Base-by-base conservation (phyloP, 106 monocot species). In the Iris macrosiphon region DNA sequence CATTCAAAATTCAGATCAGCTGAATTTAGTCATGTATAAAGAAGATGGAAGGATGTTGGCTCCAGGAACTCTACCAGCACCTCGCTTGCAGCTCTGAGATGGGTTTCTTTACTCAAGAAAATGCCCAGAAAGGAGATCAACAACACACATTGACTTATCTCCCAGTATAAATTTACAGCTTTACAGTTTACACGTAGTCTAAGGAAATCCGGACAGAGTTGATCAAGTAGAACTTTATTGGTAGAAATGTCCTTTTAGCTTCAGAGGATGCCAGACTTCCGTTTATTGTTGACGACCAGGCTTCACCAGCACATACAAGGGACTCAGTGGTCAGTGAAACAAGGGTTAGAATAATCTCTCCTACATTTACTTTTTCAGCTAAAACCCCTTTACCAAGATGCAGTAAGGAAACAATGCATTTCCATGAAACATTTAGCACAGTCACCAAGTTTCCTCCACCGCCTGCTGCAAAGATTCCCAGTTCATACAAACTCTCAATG, bases 191-290 rank as follows among this genome's bases (percentile, higher is more conserved):
- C 15, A 91, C 80, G 79, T 80, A 91, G 34, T 78, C 87, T 23
- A 87, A 87, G 8, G 79, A 80, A 34, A 98, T 87, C 44, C 98
- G 64, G 13, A 87, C 87, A 45, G 91, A 80, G 74, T 98, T 98
- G 22, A 91, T 87, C 48, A 98, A 40, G 67, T 76, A 98, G 72
- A 91, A 98, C 55, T 98, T 98, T 66, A 98, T 72, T 28, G 87
- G 91, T 46, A 98, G 66, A 64, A 87, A 83, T 48, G 75, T 49
- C 44, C 91, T 80, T 81, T 87, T 98, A 31, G 87, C 98, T 63
- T 83, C 91, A 72, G 78, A 44, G 15, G 73, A 43, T 33, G 66
- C 20, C 1, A 71, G 59, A 16, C 32, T 44, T 46, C 61, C 70
- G 18, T 61, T 55, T 31, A 46, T 23, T 45, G 57, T 23, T 21